Evolutionary conservation across 192 early-diverging fungal genomes (phyloP).

Genomic region (Rhizophagus prolifer): DNA sequence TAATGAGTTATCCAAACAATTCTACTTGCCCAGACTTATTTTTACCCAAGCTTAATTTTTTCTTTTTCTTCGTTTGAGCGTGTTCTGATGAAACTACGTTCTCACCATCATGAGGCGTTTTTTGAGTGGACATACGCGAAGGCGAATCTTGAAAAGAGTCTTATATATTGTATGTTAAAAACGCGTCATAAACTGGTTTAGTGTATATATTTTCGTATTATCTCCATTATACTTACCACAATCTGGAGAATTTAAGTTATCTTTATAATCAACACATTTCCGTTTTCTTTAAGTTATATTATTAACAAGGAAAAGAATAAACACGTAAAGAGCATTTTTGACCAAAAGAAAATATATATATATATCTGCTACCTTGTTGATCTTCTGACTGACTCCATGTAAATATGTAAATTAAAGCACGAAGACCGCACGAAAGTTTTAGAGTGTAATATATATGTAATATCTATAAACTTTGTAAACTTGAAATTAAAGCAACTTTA

Average conservation of each 20-base stretch:
- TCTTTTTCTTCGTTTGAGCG: background rate
- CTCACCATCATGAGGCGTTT: background rate
- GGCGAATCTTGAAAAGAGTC: background rate
- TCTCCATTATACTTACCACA: background rate
- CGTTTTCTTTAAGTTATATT: background rate
- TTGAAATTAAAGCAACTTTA: no score
- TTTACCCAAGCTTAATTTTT: background rate
- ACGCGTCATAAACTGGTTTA: background rate
- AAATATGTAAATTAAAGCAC: background rate
- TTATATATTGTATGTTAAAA: background rate
- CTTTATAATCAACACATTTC: background rate
- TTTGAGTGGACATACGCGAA: background rate
- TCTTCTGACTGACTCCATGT: background rate
- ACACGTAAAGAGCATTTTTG: no score
- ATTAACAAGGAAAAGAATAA: no score
- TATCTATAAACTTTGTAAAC: no score
- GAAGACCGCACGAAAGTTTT: no score
- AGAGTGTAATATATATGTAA: no score
- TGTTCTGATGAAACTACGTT: background rate
- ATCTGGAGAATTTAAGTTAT: background rate
- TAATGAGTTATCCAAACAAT: no score
- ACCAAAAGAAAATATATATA: background rate
- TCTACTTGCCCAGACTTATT: background rate
- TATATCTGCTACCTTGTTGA: background rate
- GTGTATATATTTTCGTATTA: background rate